Evolutionary conservation across 768 basidiomycete genomes (phyloP).

Genomic region (Termitomyces sp.): DNA sequence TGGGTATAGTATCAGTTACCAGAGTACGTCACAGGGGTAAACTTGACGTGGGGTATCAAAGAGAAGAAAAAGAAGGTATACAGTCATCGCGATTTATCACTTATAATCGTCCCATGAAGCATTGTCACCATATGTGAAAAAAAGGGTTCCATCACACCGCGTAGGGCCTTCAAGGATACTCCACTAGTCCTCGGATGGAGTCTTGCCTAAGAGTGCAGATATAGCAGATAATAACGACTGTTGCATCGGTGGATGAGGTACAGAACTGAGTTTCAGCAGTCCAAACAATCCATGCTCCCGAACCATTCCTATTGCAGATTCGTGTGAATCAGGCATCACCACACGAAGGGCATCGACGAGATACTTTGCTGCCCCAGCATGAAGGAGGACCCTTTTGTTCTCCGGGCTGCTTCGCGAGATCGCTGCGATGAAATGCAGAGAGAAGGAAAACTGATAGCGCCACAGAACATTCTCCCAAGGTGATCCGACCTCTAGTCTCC

Average conservation of each 20-base stretch:
- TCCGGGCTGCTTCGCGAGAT: neutral
- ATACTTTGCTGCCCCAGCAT: conserved; percentile 7
- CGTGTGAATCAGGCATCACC: conserved; percentile 1
- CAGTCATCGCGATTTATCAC: neutral
- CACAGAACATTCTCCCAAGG: neutral
- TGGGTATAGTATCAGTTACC: neutral
- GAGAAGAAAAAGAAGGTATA: neutral
- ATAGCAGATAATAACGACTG: conserved; percentile 7
- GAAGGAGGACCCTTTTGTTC: conserved; percentile 5
- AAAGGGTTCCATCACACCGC: neutral
- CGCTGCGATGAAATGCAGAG: conserved; percentile 6
- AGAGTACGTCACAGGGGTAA: neutral
- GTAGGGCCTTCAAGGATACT: neutral
- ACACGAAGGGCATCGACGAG: conserved; percentile 7
- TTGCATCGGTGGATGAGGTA: conserved; percentile 2
- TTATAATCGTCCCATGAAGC: neutral
- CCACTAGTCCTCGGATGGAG: neutral
- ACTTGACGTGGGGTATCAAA: neutral
- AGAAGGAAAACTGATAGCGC: conserved; percentile 11
- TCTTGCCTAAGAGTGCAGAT: conserved; percentile 1
- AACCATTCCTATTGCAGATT: neutral
- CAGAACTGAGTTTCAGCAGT: neutral
- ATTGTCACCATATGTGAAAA: neutral
- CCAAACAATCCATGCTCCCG: conserved; percentile 5
- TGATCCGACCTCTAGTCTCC: neutral